A percentile compares a stretch with the other conserved stretches of the same genome.
Evolutionary conservation across 441 rosid genomes (phyloP).

Genomic region (Omphalea diandra): DNA sequence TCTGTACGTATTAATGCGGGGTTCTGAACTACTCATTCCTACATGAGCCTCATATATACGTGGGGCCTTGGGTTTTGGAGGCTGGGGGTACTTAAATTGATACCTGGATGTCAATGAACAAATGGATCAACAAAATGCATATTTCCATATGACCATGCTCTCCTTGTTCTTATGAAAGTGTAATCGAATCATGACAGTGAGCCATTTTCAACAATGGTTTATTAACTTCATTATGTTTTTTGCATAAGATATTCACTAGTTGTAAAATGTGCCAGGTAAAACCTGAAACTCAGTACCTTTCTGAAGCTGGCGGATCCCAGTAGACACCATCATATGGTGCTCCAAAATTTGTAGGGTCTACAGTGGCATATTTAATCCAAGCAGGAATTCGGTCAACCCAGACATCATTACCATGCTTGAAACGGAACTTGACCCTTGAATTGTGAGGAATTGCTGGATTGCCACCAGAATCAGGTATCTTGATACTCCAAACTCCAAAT

Average conservation of each 20-base stretch:
- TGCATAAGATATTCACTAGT: conserved; percentile 12
- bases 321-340: conserved; percentile 84
- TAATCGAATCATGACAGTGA: background rate
- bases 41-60: conserved; percentile 87
- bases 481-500: conserved; percentile 82
- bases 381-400: conserved; percentile 82
- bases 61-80: conserved; percentile 68
- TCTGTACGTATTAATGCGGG: conserved; percentile 59
- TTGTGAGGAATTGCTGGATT: conserved; percentile 69
- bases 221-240: background rate
- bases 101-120: conserved; percentile 45
- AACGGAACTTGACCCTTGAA: conserved; percentile 72
- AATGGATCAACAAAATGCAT: conserved; percentile 13
- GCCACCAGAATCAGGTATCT: conserved; percentile 55
- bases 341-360: conserved; percentile 59
- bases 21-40: conserved; percentile 85
- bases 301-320: conserved; percentile 76
- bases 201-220: background rate
- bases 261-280: conserved; percentile 9
- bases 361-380: conserved; percentile 73
- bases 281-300: conserved; percentile 44
- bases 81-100: conserved; percentile 56
- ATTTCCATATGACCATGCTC: conserved; percentile 4
- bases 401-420: conserved; percentile 61
- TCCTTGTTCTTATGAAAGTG: background rate